Base-by-base conservation (phyloP, 2,329 filamentous ascomycete genomes). In the Capronia americana region DNA sequence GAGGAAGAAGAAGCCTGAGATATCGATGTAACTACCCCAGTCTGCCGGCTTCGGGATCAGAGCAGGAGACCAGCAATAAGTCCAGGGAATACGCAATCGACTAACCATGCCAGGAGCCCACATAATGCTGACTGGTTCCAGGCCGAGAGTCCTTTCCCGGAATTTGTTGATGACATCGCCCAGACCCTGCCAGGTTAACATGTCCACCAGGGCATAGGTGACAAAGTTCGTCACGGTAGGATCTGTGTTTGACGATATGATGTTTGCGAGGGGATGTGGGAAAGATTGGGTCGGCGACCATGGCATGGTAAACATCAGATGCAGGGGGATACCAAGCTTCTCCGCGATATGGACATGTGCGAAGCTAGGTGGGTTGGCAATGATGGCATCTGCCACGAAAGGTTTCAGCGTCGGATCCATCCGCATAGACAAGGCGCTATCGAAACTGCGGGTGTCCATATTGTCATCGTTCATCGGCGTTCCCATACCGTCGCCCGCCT, bases 261-360 rank as follows among this genome's bases (percentile, higher is more conserved):
- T 89, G 70, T 95, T 94, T 0, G 92, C 92, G 26, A 97, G 82
- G 0, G 93, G 93, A 73, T 97, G 93, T 0, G 92, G 91, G 71
- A 96, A 96, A 0, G 90, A 87, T 75, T 92, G 88, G 0, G 93
- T 96, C 0, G 92, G 90, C 1, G 91, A 91, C 90, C 92, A 96
- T 0, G 93, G 93, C 92, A 97, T 96, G 66, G 93, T 97, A 79
- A 96, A 97, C 91, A 96, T 96, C 77, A 96, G 80, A 74, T 93
- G 90, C 2, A 94, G 77, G 0, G 92, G 92, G 23, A 93, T 87
- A 0, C 91, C 91, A 26, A 95, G 77, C 28, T 90, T 87, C 77
- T 95, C 91, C 0, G 92, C 92, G 69, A 91, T 92, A 77, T 93
- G 91, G 0, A 93, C 82, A 73, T 93, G 91, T 0, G 89, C 90